Conservation (phyloP, 1,284 basidiomycete genomes). For the Meira miltonrushii region DNA sequence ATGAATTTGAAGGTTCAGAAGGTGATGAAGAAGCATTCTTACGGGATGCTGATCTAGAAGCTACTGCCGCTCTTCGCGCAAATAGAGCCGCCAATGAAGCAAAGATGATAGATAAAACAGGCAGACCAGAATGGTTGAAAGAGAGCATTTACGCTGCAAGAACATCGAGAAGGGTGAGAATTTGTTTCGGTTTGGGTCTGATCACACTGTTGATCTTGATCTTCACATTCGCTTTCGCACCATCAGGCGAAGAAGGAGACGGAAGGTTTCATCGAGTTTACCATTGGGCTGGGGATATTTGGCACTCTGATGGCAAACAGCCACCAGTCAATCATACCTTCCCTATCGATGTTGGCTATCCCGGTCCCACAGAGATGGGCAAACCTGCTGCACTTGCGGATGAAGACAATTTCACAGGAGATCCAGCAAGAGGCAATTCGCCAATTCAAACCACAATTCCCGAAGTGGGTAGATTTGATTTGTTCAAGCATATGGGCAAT, state of each 20-base stretch:
- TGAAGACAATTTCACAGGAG: conserved; percentile 32
- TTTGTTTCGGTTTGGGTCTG: conserved; percentile 14
- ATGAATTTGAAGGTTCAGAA: conserved; percentile 8
- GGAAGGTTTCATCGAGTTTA: conserved; percentile 15
- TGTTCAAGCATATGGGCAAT: conserved; percentile 49
- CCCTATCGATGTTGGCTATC: conserved; percentile 40
- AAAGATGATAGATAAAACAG: conserved; percentile 35
- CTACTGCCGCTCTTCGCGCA: conserved; percentile 18
- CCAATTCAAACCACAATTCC: conserved; percentile 44
- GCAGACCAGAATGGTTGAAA: conserved; percentile 37
- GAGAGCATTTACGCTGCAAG: conserved; percentile 21
- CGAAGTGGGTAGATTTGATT: conserved; percentile 25
- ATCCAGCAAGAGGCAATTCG: conserved; percentile 28
- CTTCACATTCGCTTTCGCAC: conserved; percentile 33
- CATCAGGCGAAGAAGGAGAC: conserved; percentile 4
- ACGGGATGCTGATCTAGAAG: conserved; percentile 19
- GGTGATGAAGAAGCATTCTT: conserved; percentile 9
- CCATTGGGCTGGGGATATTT: conserved; percentile 29
- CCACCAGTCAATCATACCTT: conserved; percentile 26
- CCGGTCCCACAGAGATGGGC: conserved; percentile 41
- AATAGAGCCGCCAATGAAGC: conserved; percentile 21
- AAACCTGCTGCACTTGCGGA: conserved; percentile 36
- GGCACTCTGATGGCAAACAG: conserved; percentile 21
- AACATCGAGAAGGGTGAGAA: conserved; percentile 19
- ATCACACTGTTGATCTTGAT: conserved; percentile 28